phyloP scores from a whole-genome alignment of 768 basidiomycete genomes.

The Agrocybe pediades region DNA sequence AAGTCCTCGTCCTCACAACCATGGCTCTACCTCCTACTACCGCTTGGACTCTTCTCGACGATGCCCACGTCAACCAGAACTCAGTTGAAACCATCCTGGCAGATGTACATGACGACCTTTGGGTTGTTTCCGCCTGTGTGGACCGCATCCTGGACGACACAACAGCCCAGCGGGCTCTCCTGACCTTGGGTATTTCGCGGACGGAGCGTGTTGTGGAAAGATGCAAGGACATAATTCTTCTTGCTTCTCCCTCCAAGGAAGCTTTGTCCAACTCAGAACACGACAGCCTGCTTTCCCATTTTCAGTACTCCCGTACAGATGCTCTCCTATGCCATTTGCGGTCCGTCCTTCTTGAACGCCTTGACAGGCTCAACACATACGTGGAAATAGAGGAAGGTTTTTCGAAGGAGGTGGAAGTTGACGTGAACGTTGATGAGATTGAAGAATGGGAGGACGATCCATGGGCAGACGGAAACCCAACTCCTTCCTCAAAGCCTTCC shows the following conservation, averaged over 20 bases:
- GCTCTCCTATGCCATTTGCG: constrained; percentile 69
- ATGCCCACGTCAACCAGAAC: constrained; percentile 59
- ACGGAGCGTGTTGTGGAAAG: constrained; percentile 51
- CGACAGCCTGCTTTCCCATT: constrained; percentile 50
- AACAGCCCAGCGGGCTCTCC: constrained; percentile 54
- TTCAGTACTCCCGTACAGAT: constrained; percentile 57
- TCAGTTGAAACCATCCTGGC: constrained; percentile 48
- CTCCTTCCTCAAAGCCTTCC: constrained; percentile 25
- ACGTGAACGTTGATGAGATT: constrained; percentile 49
- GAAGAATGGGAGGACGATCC: constrained; percentile 82
- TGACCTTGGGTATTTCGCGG: constrained; percentile 65
- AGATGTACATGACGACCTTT: constrained; percentile 64
- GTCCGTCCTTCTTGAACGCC: constrained; percentile 62
- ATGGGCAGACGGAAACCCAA: constrained; percentile 55
- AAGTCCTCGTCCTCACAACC: constrained; percentile 3
- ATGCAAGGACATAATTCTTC: constrained; percentile 38
- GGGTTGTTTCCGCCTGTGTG: constrained; percentile 74
- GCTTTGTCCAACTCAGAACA: constrained; percentile 9
- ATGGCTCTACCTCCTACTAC: constrained; percentile 36
- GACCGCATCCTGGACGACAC: constrained; percentile 68
- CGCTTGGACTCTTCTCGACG: constrained; percentile 58
- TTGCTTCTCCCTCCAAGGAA: constrained; percentile 11
- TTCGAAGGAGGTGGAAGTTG: constrained; percentile 29
- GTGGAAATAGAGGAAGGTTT: constrained; percentile 55
- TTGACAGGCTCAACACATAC: constrained; percentile 75